These are phyloP conservation scores for Diaporthe batatas DNA, from an alignment of 2,329 filamentous ascomycete genomes.

Conservation along the genomic window DNA sequence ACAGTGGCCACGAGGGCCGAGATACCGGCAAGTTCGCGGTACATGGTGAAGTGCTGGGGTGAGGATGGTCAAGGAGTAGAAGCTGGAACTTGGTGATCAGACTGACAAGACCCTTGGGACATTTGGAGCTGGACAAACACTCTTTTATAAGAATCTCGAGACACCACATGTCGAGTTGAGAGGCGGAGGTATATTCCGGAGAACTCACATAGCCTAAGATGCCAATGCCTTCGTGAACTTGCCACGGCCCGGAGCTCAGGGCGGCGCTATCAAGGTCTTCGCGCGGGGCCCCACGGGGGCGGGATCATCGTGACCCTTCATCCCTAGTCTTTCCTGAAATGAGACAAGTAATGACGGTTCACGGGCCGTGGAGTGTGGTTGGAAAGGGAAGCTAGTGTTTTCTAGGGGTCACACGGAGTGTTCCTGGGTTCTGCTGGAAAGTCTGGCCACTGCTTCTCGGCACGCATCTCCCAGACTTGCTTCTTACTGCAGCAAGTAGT, in stretches of 20 bases:
- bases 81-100: neutral
- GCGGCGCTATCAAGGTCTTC: neutral
- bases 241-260: constrained; percentile 22
- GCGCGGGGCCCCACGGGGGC: constrained; percentile 26
- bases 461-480: neutral
- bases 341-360: constrained; percentile 15
- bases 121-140: neutral
- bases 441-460: constrained; percentile 8
- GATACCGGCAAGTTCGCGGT: constrained; percentile 17
- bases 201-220: constrained; percentile 27
- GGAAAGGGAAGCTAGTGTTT: neutral
- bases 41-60: constrained; percentile 8
- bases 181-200: constrained; percentile 5
- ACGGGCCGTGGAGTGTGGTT: constrained; percentile 25
- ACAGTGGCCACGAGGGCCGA: constrained; percentile 30
- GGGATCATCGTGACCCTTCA: constrained; percentile 26
- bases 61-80: neutral
- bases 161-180: neutral
- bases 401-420: constrained; percentile 12
- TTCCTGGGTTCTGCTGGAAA: neutral
- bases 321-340: constrained; percentile 2
- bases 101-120: neutral
- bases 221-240: neutral
- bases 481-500: neutral
- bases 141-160: constrained; percentile 1